Percentiles rank a stretch among this genome's conserved stretches.
Conservation (phyloP, 2,329 filamentous ascomycete genomes). For the Ilyonectria destructans region DNA sequence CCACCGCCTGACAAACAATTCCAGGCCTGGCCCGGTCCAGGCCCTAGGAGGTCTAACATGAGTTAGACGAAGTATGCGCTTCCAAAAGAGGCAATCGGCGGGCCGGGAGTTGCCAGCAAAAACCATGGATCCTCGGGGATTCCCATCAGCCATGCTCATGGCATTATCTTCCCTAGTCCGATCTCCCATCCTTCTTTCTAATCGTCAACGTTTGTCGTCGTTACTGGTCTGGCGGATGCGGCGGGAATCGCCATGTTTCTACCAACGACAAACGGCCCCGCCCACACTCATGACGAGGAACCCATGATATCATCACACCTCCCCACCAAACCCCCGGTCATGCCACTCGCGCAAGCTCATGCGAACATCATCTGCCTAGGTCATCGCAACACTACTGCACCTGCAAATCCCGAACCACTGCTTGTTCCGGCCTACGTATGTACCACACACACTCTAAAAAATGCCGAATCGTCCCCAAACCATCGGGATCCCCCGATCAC, state of each 20-base stretch:
- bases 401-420: constrained; percentile 18
- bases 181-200: constrained; percentile 6
- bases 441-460: background rate
- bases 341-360: constrained; percentile 39
- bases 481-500: constrained; percentile 42
- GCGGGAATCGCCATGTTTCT: background rate
- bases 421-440: background rate
- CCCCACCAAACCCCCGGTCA: constrained; percentile 44
- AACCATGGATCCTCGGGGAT: background rate
- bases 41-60: background rate
- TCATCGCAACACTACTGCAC: constrained; percentile 28
- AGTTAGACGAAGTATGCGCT: background rate
- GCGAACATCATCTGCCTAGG: constrained; percentile 43
- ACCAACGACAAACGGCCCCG: background rate
- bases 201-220: background rate
- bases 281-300: constrained; percentile 32
- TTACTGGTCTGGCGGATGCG: background rate
- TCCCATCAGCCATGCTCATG: background rate
- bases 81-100: constrained; percentile 7
- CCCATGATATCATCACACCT: constrained; percentile 50
- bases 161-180: background rate
- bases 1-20: constrained; percentile 2
- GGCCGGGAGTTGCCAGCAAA: background rate
- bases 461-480: constrained; percentile 5
- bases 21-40: constrained; percentile 2